Evolutionary conservation across 2,329 filamentous ascomycete species (phyloP).

Genomic region (Pseudogymnoascus destructans): DNA sequence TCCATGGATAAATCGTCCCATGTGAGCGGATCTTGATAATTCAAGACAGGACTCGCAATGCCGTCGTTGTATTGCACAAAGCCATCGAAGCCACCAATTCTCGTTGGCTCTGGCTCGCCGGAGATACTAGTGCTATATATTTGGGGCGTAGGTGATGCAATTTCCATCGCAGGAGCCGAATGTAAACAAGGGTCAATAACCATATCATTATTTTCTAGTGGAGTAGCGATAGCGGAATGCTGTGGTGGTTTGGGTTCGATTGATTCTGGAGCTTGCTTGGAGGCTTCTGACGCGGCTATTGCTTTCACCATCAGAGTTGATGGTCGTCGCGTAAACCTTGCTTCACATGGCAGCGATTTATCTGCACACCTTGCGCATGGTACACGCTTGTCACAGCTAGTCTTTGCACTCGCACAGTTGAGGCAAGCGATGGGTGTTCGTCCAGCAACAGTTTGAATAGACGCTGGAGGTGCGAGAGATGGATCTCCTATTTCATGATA

Average conservation of each 20-base stretch:
- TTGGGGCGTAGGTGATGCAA: constrained; percentile 17
- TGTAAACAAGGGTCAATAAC: not conserved
- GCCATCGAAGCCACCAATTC: constrained; percentile 31
- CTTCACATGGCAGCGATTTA: constrained; percentile 35
- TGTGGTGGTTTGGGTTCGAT: not conserved
- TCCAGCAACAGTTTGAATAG: constrained; percentile 30
- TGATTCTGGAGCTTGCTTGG: not conserved
- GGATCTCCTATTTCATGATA: constrained; percentile 38
- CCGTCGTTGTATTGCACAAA: constrained; percentile 30
- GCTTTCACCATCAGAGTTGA: constrained; percentile 29
- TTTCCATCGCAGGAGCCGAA: not conserved
- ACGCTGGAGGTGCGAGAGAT: constrained; percentile 33
- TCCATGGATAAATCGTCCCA: constrained; percentile 35
- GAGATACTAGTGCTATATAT: constrained; percentile 28
- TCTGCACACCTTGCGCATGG: constrained; percentile 37
- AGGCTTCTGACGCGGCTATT: not conserved
- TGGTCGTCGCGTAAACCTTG: constrained; percentile 38
- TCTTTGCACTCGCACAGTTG: constrained; percentile 38
- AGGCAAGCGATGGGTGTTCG: constrained; percentile 36
- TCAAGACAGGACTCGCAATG: constrained; percentile 27
- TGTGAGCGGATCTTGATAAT: constrained; percentile 33
- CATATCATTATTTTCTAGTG: not conserved
- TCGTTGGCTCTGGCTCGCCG: constrained; percentile 26
- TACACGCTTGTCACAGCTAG: constrained; percentile 37
- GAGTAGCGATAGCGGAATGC: not conserved